A percentile compares a stretch with the other conserved stretches of the same genome.
Conservation (phyloP, 2,329 filamentous ascomycete genomes). For the Fusarium ramigenum region DNA sequence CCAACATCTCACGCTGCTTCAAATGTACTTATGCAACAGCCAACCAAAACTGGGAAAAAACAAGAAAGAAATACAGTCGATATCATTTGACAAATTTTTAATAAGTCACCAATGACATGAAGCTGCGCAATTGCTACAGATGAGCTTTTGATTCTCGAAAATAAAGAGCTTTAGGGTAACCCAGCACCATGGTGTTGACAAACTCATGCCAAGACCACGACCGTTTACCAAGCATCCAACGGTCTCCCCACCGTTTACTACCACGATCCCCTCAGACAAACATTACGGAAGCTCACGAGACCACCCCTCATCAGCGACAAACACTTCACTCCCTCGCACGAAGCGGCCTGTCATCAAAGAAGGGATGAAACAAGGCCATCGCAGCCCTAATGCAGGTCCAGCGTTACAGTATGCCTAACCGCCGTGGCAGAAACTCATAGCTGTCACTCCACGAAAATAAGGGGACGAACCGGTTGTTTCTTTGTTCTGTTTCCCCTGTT, state of each 20-base stretch:
- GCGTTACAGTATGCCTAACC: conserved; percentile 3
- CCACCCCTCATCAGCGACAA: not conserved
- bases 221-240: conserved; percentile 12
- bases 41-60: fast-evolving
- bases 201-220: not conserved
- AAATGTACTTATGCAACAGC: fast-evolving
- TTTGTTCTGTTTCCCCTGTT: conserved; percentile 19
- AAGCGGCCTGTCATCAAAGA: not conserved
- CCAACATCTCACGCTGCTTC: not conserved
- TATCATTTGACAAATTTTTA: fast-evolving
- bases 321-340: not conserved
- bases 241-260: conserved; percentile 8
- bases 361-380: conserved; percentile 12
- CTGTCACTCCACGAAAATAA: not conserved
- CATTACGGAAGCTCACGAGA: not conserved
- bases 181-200: no score
- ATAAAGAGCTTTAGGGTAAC: not conserved
- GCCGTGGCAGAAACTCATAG: conserved; percentile 9
- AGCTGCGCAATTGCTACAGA: not conserved
- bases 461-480: not conserved
- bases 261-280: not conserved
- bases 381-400: conserved; percentile 22
- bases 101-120: not conserved
- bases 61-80: fast-evolving
- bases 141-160: not conserved